Conservation (phyloP, 768 basidiomycete genomes). For the Naganishia vishniacii region DNA sequence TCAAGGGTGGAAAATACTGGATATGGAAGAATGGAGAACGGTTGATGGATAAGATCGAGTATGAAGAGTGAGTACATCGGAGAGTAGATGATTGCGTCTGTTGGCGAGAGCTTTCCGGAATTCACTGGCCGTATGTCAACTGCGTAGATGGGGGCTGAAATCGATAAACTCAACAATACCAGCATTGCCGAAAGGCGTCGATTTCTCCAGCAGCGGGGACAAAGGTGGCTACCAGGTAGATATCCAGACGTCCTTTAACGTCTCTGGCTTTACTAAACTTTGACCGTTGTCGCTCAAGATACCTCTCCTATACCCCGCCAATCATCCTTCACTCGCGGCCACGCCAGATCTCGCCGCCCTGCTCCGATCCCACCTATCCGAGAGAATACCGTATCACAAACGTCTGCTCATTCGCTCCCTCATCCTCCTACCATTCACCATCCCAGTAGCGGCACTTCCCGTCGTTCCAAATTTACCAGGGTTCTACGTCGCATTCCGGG, state of each 20-base stretch:
- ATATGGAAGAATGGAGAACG: conserved; percentile 45
- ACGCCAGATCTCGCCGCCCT: conserved; percentile 28
- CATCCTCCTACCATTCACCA: conserved; percentile 40
- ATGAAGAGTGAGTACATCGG: conserved; percentile 46
- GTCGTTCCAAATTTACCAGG: conserved; percentile 49
- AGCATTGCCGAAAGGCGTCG: not conserved
- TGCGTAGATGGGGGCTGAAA: conserved; percentile 22
- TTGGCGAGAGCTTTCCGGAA: not conserved
- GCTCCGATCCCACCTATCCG: conserved; percentile 36
- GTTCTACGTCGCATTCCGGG: conserved; percentile 50
- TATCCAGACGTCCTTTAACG: not conserved
- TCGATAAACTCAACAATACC: conserved; percentile 12
- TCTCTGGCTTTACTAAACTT: not conserved
- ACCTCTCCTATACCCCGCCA: conserved; percentile 38
- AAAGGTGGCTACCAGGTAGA: not conserved
- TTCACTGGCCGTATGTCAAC: not conserved
- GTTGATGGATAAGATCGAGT: conserved; percentile 50
- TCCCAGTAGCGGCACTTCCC: conserved; percentile 48
- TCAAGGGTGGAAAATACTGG: conserved; percentile 34
- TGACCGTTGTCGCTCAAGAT: conserved; percentile 30
- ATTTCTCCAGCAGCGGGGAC: not conserved
- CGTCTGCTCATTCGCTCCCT: conserved; percentile 40
- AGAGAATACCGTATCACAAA: conserved; percentile 44
- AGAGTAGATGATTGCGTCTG: too few species aligned
- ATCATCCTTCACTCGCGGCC: conserved; percentile 29